phyloP scores from a whole-genome alignment of 345 rosid genomes.

The Orychophragmus violaceus region DNA sequence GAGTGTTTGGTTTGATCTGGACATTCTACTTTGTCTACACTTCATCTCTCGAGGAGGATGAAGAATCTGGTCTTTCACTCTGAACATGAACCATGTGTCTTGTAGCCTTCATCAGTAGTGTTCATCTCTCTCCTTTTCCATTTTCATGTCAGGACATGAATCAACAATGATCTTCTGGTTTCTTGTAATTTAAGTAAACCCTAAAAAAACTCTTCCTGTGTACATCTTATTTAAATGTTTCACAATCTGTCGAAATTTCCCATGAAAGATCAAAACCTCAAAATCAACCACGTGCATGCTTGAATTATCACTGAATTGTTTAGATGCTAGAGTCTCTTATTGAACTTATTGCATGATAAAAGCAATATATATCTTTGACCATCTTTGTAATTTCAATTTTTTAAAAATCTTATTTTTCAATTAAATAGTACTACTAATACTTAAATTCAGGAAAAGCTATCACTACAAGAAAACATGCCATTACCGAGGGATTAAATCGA shows the following conservation, averaged over 20 bases:
- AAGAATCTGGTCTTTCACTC: slow-evolving; percentile 89
- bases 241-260: neutral
- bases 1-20: slow-evolving; percentile 85
- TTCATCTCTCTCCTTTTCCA: neutral
- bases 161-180: slow-evolving; percentile 13
- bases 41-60: slow-evolving; percentile 62
- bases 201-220: slow-evolving; percentile 7
- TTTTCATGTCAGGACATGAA: slow-evolving; percentile 19
- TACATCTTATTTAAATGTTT: neutral
- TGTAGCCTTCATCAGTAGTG: slow-evolving; percentile 9
- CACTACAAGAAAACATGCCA: too few relatives aligned
- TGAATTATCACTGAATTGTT: neutral
- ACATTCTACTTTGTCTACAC: slow-evolving; percentile 66
- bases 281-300: too few relatives aligned
- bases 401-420: too few relatives aligned
- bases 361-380: too few relatives aligned
- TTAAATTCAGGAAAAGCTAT: neutral
- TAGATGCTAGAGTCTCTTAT: too few relatives aligned
- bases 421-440: neutral
- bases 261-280: too few relatives aligned
- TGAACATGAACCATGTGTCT: slow-evolving; percentile 16
- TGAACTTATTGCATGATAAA: neutral
- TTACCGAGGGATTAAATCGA: too few relatives aligned
- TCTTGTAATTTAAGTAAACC: slow-evolving; percentile 27
- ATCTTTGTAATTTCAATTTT: too few relatives aligned